Evolutionary conservation across 306 rosid species (phyloP).

Genomic region (Glycyrrhiza uralensis): DNA sequence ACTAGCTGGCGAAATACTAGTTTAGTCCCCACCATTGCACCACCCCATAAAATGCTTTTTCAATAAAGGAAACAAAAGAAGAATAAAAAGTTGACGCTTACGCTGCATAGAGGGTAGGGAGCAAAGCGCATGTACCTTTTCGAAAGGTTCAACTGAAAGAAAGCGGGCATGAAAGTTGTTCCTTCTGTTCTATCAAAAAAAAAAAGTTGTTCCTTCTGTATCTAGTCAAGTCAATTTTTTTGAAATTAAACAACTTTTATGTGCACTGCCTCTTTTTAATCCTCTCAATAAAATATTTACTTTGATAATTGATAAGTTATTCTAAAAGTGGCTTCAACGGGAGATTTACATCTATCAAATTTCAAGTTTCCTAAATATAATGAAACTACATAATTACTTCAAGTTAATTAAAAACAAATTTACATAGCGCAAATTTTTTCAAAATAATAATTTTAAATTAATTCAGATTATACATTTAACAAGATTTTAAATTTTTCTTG

Average conservation of each 20-base stretch:
- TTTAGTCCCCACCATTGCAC: slow-evolving; percentile 44
- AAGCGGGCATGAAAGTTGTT: slow-evolving; percentile 25
- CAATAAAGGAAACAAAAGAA: slow-evolving; percentile 30
- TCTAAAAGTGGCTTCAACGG: no score
- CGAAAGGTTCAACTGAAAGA: slow-evolving; percentile 29
- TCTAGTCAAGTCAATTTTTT: slow-evolving; percentile 21
- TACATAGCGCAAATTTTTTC: no score
- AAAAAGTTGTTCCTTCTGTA: slow-evolving; percentile 34
- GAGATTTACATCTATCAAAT: no score
- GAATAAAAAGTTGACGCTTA: slow-evolving; percentile 50
- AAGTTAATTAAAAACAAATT: no score
- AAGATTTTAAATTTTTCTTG: no score
- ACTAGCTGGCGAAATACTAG: slow-evolving; percentile 1
- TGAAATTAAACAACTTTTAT: background rate
- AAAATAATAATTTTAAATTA: no score
- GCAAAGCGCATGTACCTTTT: slow-evolving; percentile 61
- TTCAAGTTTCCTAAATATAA: no score
- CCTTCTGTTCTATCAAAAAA: no score
- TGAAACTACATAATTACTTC: no score
- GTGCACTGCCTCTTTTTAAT: background rate
- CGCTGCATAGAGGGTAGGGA: slow-evolving; percentile 40
- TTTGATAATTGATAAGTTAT: no score
- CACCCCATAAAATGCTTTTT: slow-evolving; percentile 29
- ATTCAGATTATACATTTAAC: no score
- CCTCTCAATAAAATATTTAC: background rate